phyloP scores from a whole-genome alignment of 169 alveolate genomes.

The Eimeria necatrix region DNA sequence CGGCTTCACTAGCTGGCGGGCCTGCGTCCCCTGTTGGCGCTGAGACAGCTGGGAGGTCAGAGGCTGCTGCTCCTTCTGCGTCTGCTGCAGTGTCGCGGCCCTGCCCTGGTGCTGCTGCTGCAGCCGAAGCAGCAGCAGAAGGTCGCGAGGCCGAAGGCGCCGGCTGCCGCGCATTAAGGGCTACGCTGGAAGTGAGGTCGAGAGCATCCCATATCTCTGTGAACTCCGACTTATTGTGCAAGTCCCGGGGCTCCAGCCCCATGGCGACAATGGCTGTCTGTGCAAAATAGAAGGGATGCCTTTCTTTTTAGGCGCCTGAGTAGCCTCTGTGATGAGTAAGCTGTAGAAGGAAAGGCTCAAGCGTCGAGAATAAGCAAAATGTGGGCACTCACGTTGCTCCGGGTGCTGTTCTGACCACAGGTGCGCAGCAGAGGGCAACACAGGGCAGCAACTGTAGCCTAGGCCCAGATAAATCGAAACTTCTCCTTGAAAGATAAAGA shows the following conservation, averaged over 20 bases:
- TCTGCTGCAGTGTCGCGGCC: background rate
- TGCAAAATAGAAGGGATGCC: no score
- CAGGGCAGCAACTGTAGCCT: no score
- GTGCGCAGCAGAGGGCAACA: background rate
- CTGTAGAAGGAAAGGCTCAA: no score
- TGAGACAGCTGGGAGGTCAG: background rate
- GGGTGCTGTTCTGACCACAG: background rate
- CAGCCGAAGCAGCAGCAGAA: background rate
- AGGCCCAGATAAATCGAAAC: no score
- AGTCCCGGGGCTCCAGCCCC: constrained; percentile 42
- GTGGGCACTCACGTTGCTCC: background rate
- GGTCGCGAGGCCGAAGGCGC: background rate
- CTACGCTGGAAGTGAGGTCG: constrained; percentile 28
- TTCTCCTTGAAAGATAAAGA: background rate
- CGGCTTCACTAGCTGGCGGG: background rate
- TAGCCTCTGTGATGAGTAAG: no score
- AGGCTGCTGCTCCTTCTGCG: background rate
- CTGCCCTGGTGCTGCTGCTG: background rate
- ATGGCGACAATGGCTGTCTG: background rate
- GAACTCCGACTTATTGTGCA: background rate
- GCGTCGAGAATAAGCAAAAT: no score
- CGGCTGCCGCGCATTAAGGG: constrained; percentile 57
- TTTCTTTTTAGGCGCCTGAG: no score
- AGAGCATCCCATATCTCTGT: constrained; percentile 17
- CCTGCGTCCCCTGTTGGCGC: background rate